Percentiles rank a stretch among this genome's conserved stretches.
These are phyloP conservation scores for Lantana camara DNA, from an alignment of 257 asterid species.

Conservation along the genomic window DNA sequence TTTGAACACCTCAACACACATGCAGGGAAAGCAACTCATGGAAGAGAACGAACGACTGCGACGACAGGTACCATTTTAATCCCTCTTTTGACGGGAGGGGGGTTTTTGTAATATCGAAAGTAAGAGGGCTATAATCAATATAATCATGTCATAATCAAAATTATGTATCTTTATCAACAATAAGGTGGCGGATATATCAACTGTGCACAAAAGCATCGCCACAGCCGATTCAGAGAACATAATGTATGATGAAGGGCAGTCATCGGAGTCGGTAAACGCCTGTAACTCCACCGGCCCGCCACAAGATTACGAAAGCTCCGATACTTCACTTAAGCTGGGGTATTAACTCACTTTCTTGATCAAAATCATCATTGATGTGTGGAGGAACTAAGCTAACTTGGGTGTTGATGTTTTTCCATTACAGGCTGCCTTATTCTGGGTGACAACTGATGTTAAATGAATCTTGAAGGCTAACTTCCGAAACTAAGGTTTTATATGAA, in stretches of 20 bases:
- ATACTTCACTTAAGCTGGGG: constrained; percentile 78
- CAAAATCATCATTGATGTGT: no score
- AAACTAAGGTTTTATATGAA: background rate
- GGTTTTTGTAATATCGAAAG: no score
- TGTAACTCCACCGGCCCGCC: constrained; percentile 57
- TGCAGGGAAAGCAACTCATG: constrained; percentile 70
- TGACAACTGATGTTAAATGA: constrained; percentile 18
- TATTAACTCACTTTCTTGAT: constrained; percentile 22
- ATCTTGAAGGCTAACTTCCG: constrained; percentile 22
- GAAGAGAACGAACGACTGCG: constrained; percentile 63
- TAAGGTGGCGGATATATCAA: constrained; percentile 56
- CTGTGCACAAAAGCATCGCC: constrained; percentile 26
- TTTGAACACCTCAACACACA: background rate
- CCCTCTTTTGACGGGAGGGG: no score
- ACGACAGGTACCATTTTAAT: constrained; percentile 49
- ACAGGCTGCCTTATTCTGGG: constrained; percentile 52
- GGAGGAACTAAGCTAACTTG: no score
- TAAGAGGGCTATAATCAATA: no score
- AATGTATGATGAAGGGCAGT: constrained; percentile 65
- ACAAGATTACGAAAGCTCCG: constrained; percentile 69
- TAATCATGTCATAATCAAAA: no score
- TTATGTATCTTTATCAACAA: no score
- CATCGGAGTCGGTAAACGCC: constrained; percentile 70
- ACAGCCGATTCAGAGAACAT: constrained; percentile 45
- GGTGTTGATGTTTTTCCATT: background rate